Conservation (phyloP, 495 filamentous ascomycete species). For the Copromyces sp. region DNA sequence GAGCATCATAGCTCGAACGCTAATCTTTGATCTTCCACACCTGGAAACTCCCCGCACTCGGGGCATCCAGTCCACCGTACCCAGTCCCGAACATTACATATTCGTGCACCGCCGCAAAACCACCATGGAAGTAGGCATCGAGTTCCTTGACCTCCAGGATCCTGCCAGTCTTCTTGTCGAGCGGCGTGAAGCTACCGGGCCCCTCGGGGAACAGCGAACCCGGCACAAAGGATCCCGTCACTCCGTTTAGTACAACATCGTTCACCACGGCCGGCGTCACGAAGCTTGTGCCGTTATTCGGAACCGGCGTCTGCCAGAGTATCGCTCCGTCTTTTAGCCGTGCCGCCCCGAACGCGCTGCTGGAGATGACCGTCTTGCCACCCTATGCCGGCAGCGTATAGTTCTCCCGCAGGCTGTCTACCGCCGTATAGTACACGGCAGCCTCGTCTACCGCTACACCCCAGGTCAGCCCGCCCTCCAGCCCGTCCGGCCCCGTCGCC, state of each 20-base stretch:
- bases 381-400: constrained; percentile 12
- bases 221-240: constrained; percentile 6
- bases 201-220: neutral
- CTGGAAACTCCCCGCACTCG: too few relatives aligned
- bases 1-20: too few relatives aligned
- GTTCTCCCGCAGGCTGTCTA: constrained; percentile 10
- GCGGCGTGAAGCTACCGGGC: constrained; percentile 1
- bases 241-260: constrained; percentile 15
- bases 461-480: constrained; percentile 26
- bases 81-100: constrained; percentile 10
- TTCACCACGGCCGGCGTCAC: constrained; percentile 20
- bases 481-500: constrained; percentile 13
- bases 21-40: too few relatives aligned
- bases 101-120: constrained; percentile 3
- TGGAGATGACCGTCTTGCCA: constrained; percentile 5
- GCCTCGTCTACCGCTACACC: constrained; percentile 27
- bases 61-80: neutral
- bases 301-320: constrained; percentile 20
- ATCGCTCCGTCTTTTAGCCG: constrained; percentile 15
- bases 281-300: constrained; percentile 3
- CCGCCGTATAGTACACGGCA: constrained; percentile 24
- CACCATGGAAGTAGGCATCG: constrained; percentile 2
- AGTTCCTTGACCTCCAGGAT: neutral
- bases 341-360: constrained; percentile 24
- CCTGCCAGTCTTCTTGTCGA: constrained; percentile 6